A percentile compares a stretch with the other conserved stretches of the same genome.
Evolutionary conservation across 352 stramenopile genomes (phyloP).

Genomic region (Phytophthora citrophthora): DNA sequence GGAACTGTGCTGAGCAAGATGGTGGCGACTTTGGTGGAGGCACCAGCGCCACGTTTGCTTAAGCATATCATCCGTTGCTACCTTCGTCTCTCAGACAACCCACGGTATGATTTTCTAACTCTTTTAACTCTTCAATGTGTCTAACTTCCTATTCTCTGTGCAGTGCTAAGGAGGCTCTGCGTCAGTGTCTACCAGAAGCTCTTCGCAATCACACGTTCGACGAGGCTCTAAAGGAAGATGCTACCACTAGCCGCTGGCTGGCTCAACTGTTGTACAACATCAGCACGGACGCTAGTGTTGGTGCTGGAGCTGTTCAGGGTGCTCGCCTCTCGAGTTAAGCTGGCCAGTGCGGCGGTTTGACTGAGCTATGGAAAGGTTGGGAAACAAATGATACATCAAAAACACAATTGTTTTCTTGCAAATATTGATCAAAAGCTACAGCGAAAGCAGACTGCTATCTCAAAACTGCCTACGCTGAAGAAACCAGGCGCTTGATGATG

Average conservation of each 20-base stretch:
- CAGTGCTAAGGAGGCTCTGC: constrained; percentile 95
- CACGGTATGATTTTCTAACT: constrained; percentile 29
- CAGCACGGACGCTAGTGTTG: constrained; percentile 39
- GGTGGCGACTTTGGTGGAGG: constrained; percentile 94
- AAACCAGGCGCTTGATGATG: constrained; percentile 54
- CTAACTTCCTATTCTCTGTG: background rate
- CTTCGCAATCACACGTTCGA: constrained; percentile 97
- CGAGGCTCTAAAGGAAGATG: constrained; percentile 94
- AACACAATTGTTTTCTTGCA: constrained; percentile 26
- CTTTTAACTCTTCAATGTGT: constrained; percentile 37
- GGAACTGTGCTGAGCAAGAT: constrained; percentile 97
- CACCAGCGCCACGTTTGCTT: constrained; percentile 94
- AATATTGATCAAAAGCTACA: constrained; percentile 27
- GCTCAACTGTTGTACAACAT: constrained; percentile 95
- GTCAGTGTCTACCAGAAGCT: constrained; percentile 94
- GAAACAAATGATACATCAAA: constrained; percentile 15
- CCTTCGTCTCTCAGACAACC: constrained; percentile 92
- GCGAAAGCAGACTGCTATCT: background rate
- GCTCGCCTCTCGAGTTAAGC: constrained; percentile 37
- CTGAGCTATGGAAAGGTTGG: constrained; percentile 1
- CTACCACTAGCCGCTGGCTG: constrained; percentile 97
- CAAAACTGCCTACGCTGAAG: constrained; percentile 27
- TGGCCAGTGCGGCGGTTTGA: constrained; percentile 23
- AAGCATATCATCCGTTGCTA: constrained; percentile 99
- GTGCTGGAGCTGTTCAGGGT: constrained; percentile 28